These are phyloP conservation scores for Monosporascus sp. DNA, from an alignment of 2,329 filamentous ascomycete genomes.

Conservation along the genomic window DNA sequence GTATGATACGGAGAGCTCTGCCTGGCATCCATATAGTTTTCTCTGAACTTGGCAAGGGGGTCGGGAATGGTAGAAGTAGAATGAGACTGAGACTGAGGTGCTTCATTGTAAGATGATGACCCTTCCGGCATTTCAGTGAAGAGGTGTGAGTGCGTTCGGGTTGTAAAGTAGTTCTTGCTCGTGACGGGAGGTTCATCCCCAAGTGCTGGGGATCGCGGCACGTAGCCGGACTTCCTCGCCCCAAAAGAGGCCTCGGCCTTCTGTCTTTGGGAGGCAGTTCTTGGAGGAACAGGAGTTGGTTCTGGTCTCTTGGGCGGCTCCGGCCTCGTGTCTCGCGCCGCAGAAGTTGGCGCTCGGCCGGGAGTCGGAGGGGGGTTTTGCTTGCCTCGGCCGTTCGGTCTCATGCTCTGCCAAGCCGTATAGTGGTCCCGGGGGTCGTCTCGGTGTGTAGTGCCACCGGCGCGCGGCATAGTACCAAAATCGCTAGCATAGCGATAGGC, in stretches of 20 bases:
- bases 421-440: conserved; percentile 24
- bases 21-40: conserved; percentile 40
- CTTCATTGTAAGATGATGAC: conserved; percentile 8
- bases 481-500: conserved; percentile 37
- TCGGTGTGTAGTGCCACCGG: conserved; percentile 10
- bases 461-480: conserved; percentile 13
- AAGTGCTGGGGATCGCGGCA: conserved; percentile 40
- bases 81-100: conserved; percentile 3
- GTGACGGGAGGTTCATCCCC: conserved; percentile 49
- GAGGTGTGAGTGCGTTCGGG: conserved; percentile 21
- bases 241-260: conserved; percentile 53
- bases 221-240: conserved; percentile 41
- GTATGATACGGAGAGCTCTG: conserved; percentile 53
- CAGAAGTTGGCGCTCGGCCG: conserved; percentile 21
- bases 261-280: conserved; percentile 47
- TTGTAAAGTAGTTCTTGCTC: conserved; percentile 45
- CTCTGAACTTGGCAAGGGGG: conserved; percentile 42
- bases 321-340: conserved; percentile 18
- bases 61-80: conserved; percentile 31
- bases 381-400: conserved; percentile 13
- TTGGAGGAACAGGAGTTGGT: conserved; percentile 34
- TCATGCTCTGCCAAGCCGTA: conserved; percentile 31
- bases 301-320: conserved; percentile 8
- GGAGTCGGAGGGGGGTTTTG: conserved; percentile 20
- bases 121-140: conserved; percentile 22